A percentile compares a stretch with the other conserved stretches of the same genome.
These are phyloP conservation scores for Ottelia alismoides DNA, from an alignment of 106 monocot species.

Conservation along the genomic window DNA sequence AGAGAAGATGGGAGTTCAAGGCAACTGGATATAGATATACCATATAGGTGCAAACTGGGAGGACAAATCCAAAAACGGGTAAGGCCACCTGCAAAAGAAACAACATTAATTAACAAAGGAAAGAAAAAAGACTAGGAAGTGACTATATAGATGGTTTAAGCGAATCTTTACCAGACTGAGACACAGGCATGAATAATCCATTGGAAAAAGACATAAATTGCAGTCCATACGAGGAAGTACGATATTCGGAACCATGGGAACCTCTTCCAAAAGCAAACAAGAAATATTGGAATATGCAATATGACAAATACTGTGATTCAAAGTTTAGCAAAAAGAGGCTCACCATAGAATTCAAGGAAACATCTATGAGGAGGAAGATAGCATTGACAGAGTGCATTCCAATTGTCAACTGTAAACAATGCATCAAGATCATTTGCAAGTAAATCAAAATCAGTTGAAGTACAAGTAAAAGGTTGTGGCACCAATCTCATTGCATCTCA, in stretches of 20 bases:
- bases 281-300: background rate
- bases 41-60: constrained; percentile 50
- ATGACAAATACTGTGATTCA: background rate
- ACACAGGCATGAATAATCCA: constrained; percentile 65
- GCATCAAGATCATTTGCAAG: constrained; percentile 1
- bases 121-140: background rate
- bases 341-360: constrained; percentile 63
- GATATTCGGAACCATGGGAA: constrained; percentile 82
- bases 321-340: background rate
- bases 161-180: constrained; percentile 39
- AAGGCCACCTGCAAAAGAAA: constrained; percentile 65
- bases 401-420: constrained; percentile 36
- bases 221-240: constrained; percentile 70
- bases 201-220: constrained; percentile 59
- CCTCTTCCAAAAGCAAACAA: constrained; percentile 26
- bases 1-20: too few relatives aligned
- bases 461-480: too few relatives aligned
- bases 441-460: too few relatives aligned
- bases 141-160: background rate
- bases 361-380: constrained; percentile 53
- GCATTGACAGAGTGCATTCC: constrained; percentile 83
- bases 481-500: too few relatives aligned
- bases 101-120: background rate
- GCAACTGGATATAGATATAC: too few relatives aligned
- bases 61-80: constrained; percentile 73